phyloP scores from a whole-genome alignment of 345 rosid genomes.

The Physaria fendleri region DNA sequence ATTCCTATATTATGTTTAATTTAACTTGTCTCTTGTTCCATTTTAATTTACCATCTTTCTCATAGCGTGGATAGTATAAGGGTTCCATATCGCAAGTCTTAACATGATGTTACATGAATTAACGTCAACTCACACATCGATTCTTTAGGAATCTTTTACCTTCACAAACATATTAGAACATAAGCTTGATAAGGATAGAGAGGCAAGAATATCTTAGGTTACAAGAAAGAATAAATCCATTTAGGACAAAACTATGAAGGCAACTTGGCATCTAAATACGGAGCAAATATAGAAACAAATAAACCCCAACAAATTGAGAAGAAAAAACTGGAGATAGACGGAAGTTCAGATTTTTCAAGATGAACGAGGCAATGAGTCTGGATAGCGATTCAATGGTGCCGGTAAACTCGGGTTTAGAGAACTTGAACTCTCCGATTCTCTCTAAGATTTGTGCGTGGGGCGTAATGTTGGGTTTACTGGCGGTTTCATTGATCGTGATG shows the following conservation, averaged over 20 bases:
- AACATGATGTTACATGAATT: too few species aligned
- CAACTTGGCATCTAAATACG: conserved; percentile 28
- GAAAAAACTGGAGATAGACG: not conserved
- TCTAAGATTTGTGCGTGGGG: conserved; percentile 47
- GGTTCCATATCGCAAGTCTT: too few species aligned
- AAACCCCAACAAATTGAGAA: not conserved
- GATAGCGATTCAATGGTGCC: conserved; percentile 25
- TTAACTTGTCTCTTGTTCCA: too few species aligned
- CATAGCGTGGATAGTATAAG: too few species aligned
- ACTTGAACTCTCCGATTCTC: conserved; percentile 42
- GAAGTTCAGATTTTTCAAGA: not conserved
- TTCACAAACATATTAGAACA: not conserved
- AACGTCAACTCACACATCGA: not conserved
- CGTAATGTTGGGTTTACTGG: conserved; percentile 42
- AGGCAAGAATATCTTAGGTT: conserved; percentile 10
- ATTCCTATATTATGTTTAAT: too few species aligned
- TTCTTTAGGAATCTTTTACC: not conserved
- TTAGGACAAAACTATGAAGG: conserved; percentile 16
- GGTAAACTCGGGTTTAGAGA: conserved; percentile 14
- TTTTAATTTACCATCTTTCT: too few species aligned
- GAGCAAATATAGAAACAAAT: conserved; percentile 20
- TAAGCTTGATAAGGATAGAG: conserved; percentile 12
- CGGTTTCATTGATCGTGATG: conserved; percentile 36
- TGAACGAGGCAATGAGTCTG: conserved; percentile 33
- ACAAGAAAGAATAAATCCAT: conserved; percentile 37